phyloP scores from a whole-genome alignment of 768 basidiomycete genomes.

The Clavaria fumosa region DNA sequence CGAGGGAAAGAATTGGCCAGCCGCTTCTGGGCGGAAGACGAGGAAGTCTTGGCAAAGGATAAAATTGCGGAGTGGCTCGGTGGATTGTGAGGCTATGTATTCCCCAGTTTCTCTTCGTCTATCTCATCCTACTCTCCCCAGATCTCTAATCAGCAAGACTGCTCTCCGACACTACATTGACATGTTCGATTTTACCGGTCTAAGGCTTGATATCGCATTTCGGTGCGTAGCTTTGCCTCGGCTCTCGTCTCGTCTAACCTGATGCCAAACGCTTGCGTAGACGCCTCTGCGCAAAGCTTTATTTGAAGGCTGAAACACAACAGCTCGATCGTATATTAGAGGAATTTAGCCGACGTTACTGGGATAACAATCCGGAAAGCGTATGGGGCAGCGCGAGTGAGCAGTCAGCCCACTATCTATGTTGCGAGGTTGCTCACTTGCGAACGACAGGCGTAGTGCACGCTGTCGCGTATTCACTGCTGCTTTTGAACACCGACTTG shows the following conservation, averaged over 20 bases:
- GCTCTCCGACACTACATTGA: conserved; percentile 72
- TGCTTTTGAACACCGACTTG: conserved; percentile 92
- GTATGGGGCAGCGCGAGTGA: conserved; percentile 77
- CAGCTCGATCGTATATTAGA: conserved; percentile 95
- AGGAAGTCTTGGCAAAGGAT: conserved; percentile 66
- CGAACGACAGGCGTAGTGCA: conserved; percentile 80
- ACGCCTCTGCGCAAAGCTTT: conserved; percentile 81
- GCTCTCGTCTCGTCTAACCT: neutral
- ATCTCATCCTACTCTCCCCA: conserved; percentile 17
- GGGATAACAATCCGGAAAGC: conserved; percentile 72
- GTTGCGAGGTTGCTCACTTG: neutral
- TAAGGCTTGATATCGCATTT: conserved; percentile 82
- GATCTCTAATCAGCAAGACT: conserved; percentile 59
- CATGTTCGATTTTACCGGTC: conserved; percentile 72
- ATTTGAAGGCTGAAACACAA: conserved; percentile 90
- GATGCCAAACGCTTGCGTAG: conserved; percentile 23
- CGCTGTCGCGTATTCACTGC: conserved; percentile 80
- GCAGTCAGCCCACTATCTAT: conserved; percentile 17
- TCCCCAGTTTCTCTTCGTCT: conserved; percentile 4
- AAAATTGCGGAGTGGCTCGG: conserved; percentile 97
- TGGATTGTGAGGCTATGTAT: conserved; percentile 57
- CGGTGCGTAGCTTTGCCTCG: conserved; percentile 31
- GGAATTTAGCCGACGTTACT: conserved; percentile 80
- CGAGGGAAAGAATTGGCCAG: conserved; percentile 59
- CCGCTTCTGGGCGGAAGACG: conserved; percentile 78